Base-by-base conservation (phyloP, 2,329 filamentous ascomycete genomes). In the Fusarium continuum region DNA sequence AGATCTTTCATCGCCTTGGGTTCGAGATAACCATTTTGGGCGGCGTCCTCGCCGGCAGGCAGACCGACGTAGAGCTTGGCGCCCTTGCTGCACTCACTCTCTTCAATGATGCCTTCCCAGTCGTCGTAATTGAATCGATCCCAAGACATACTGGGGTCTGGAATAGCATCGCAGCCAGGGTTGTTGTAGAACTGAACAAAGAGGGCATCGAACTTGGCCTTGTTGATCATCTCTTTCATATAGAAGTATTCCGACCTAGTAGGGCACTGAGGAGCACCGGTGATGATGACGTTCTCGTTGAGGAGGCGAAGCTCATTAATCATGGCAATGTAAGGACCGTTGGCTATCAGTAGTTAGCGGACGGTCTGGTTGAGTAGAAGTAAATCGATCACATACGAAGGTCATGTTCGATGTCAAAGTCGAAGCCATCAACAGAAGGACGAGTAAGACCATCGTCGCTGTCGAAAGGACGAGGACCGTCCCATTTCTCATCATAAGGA, bases 101-200 rank as follows among this genome's bases (percentile, higher is more conserved):
- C 34, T 5, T 64, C 48, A 28, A 82, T 51, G 23, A 77, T 72
- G 0, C 43, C 32, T 41, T 71, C 76, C 80, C 81, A 83, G 13
- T 69, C 68, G 45, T 78, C 68, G 67, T 79, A 83, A 60, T 81
- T 82, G 73, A 81, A 79, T 29, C 65, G 64, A 10, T 73, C 68
- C 9, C 71, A 49, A 17, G 64, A 73, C 8, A 71, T 48, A 11
- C 60, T 54, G 57, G 75, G 74, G 43, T 63, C 56, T 14, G 67
- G 29, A 56, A 77, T 66, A 22, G 73, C 70, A 38, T 78, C 75
- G 65, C 79, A 82, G 17, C 43, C 61, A 1, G 67, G 64, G 68
- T 82, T 82, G 74, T 82, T 82, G 73, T 81, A 83, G 70, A 82
- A 83, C 72, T 82, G 80, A 45, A 83, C 70, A 67, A 79, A 82